phyloP scores from a whole-genome alignment of 2,329 filamentous ascomycete genomes.

The Alternaria incomplexa region DNA sequence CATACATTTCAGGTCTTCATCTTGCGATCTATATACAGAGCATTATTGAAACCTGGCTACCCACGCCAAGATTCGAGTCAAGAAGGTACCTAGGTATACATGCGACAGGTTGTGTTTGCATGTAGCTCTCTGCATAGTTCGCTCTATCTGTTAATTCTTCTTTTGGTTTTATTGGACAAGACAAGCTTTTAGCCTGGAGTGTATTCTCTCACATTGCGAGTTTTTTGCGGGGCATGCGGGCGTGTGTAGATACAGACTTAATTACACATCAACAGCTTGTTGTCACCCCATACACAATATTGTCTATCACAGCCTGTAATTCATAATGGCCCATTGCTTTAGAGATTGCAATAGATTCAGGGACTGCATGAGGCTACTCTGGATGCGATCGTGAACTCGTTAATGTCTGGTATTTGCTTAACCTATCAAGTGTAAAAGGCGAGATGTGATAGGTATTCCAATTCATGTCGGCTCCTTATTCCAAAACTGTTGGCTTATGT shows the following conservation, averaged over 20 bases:
- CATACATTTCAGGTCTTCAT: background rate
- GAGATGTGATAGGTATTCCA: background rate
- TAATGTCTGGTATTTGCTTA: background rate
- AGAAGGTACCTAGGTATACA: background rate
- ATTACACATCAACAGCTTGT: background rate
- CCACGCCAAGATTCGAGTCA: background rate
- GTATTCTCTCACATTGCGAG: background rate
- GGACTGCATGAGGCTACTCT: background rate
- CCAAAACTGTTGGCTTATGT: background rate
- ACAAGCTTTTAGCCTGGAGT: background rate
- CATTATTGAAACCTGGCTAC: background rate
- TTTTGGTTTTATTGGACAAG: background rate
- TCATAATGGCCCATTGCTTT: background rate
- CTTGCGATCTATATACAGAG: background rate
- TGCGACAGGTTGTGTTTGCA: background rate
- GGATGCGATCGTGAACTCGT: background rate
- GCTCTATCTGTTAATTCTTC: background rate
- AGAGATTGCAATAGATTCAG: background rate
- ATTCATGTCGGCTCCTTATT: background rate
- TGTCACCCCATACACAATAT: background rate
- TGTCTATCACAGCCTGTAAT: background rate
- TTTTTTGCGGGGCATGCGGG: background rate
- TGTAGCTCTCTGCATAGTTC: background rate
- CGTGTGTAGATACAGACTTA: background rate
- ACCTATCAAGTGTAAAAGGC: background rate